These are phyloP conservation scores for Backusella psychrophila DNA, from an alignment of 192 early-diverging fungal genomes.

Conservation along the genomic window DNA sequence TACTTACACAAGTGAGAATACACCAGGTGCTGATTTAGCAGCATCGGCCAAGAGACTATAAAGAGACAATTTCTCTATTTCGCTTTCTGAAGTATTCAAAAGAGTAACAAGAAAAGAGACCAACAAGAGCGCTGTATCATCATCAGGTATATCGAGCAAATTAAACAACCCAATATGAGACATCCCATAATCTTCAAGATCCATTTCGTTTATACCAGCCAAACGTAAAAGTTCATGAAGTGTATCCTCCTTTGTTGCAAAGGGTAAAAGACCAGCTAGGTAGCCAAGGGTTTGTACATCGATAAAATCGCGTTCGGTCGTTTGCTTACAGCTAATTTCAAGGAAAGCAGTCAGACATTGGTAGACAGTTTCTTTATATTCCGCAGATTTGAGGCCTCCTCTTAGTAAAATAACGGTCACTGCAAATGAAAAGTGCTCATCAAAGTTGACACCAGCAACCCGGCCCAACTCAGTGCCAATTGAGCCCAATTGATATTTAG, in stretches of 20 bases:
- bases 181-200: slow-evolving; percentile 40
- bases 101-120: slow-evolving; percentile 63
- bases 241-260: slow-evolving; percentile 65
- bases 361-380: slow-evolving; percentile 65
- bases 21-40: slow-evolving; percentile 58
- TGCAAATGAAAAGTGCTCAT: slow-evolving; percentile 83
- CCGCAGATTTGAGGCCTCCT: slow-evolving; percentile 77
- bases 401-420: slow-evolving; percentile 75
- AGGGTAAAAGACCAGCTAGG: slow-evolving; percentile 72
- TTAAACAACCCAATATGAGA: slow-evolving; percentile 59
- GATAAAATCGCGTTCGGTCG: slow-evolving; percentile 28
- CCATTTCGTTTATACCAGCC: slow-evolving; percentile 46
- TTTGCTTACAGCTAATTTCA: slow-evolving; percentile 62
- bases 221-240: slow-evolving; percentile 51
- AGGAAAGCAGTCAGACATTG: slow-evolving; percentile 67
- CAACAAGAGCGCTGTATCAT: slow-evolving; percentile 56
- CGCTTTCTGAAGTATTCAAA: slow-evolving; percentile 65
- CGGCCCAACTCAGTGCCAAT: slow-evolving; percentile 67
- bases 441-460: slow-evolving; percentile 74
- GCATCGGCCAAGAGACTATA: slow-evolving; percentile 74
- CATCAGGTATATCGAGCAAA: slow-evolving; percentile 55
- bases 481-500: slow-evolving; percentile 65
- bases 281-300: slow-evolving; percentile 64
- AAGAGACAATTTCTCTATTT: slow-evolving; percentile 64
- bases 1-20: slow-evolving; percentile 69